Percentiles rank a stretch among this genome's conserved stretches.
Conservation (phyloP, 78 protist species). For the Dictyostelium firmibasis region DNA sequence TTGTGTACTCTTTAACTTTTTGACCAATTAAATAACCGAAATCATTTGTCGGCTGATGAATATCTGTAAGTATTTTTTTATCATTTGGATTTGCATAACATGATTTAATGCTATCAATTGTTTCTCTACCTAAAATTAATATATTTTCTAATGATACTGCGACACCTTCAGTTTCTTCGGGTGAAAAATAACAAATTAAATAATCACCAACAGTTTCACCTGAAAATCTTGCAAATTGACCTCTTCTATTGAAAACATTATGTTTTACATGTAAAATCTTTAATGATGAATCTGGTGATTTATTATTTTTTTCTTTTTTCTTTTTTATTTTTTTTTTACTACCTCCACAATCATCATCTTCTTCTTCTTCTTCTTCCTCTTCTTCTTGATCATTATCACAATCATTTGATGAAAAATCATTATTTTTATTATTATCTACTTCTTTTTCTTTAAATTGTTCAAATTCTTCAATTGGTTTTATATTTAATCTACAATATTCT, state of each 20-base stretch:
- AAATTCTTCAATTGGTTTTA: neutral
- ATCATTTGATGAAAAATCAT: neutral
- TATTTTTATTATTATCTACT: neutral
- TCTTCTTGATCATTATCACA: neutral
- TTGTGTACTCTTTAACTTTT: constrained; percentile 29
- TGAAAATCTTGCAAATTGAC: constrained; percentile 44
- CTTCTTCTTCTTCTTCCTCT: too few species aligned
- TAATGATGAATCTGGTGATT: neutral
- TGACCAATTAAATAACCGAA: constrained; percentile 12
- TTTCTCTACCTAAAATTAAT: neutral
- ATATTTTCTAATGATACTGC: constrained; percentile 44
- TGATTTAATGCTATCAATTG: neutral
- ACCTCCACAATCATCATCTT: neutral
- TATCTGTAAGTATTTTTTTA: neutral
- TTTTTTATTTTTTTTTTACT: neutral
- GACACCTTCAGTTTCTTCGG: constrained; percentile 29
- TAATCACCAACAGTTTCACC: constrained; percentile 35
- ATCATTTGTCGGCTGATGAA: constrained; percentile 28
- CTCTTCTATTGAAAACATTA: constrained; percentile 3
- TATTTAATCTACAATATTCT: neutral
- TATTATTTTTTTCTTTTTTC: neutral
- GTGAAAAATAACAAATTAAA: constrained; percentile 18
- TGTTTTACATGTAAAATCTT: neutral
- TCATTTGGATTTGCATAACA: neutral
- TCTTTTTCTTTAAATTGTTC: neutral